Base-by-base conservation (phyloP, 2,329 filamentous ascomycete species). In the Tolypocladium sp. region DNA sequence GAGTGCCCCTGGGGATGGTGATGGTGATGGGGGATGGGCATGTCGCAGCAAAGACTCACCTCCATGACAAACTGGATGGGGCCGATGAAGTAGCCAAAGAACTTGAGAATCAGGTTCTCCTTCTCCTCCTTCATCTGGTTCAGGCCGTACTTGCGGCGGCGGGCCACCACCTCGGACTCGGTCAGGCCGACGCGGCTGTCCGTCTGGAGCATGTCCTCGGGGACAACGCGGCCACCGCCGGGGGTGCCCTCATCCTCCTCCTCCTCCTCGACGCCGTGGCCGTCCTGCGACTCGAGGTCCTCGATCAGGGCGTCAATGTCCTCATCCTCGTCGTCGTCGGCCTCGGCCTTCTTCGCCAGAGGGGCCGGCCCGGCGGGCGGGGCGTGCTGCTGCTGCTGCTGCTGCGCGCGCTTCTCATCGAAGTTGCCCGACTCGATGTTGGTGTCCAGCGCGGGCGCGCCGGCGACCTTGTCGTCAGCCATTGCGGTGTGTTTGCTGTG, bases 51-150 rank as follows among this genome's bases (percentile, higher is more conserved):
- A 59, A 58, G 33, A 74, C 84, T 71, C 73, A 88, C 88, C 86
- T 93, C 90, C 91, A 96, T 96, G 72, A 96, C 91, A 75, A 93
- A 93, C 73, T 95, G 91, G 65, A 96, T 93, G 30, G 92, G 92
- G 65, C 92, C 92, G 59, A 94, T 79, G 74, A 95, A 95, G 79
- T 90, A 94, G 67, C 82, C 81, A 69, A 85, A 75, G 75, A 96
- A 95, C 80, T 95, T 94, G 69, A 94, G 81, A 62, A 92, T 75
- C 60, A 92, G 69, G 70, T 92, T 95, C 76, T 92, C 88, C 77
- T 91, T 92, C 79, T 93, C 89, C 77, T 95, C 90, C 76, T 90
- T 92, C 89, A 96, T 91, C 73, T 91, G 86, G 73, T 96, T 96
- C 70, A 90, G 80, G 73, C 91, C 91, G 72, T 87, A 90, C 73